Evolutionary conservation across 1,139 yeast genomes (phyloP), one percentile per base, ranked within the genome.

Genomic region (Diutina neorugosa): DNA sequence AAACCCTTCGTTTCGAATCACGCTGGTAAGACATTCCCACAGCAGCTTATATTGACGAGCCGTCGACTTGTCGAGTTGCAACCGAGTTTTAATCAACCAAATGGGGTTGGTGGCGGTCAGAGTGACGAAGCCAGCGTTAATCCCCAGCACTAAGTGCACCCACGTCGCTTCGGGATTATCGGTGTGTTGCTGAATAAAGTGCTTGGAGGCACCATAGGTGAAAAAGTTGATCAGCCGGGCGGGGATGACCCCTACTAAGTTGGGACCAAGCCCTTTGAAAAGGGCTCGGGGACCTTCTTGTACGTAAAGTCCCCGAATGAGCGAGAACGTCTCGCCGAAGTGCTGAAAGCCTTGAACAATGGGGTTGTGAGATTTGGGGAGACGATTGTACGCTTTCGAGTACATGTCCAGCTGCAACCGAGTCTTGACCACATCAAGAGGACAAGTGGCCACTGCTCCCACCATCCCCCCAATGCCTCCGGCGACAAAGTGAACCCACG

Each of bases 41-140:
- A 96, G 87, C 67, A 86, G 91, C 56, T 77, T 84, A 66, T 91
- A 93, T 59, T 77, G 77, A 57, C 83, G 81, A 14, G 78, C 76
- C 52, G 77, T 76, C 18, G 80, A 69, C 64, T 84, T 86, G 66
- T 93, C 98, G 55, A 94, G 76, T 64, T 94, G 99, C 52, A 94
- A 76, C 62, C 99, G 77, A 0, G 99, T 94, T 67, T 94, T 94
- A 56, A 94, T 85, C 58, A 94, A 74, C 99, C 99, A 94, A 54
- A 94, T 94, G n/a, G 99, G 99, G 65, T 94, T 94, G 0, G 99
- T 94, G n/a, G 94, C 96, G 0, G 98, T 93, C 3, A 97, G 86
- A 0, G 98, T 94, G 20, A 86, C 94, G 64, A 93, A 75, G 2
- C 99, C 98, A 0, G 99, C 99, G 61, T 78, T 78, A 1, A 93